A percentile compares a stretch with the other conserved stretches of the same genome.
Conservation (phyloP, 1,139 yeast species). For the Scheffersomyces segobiensis region DNA sequence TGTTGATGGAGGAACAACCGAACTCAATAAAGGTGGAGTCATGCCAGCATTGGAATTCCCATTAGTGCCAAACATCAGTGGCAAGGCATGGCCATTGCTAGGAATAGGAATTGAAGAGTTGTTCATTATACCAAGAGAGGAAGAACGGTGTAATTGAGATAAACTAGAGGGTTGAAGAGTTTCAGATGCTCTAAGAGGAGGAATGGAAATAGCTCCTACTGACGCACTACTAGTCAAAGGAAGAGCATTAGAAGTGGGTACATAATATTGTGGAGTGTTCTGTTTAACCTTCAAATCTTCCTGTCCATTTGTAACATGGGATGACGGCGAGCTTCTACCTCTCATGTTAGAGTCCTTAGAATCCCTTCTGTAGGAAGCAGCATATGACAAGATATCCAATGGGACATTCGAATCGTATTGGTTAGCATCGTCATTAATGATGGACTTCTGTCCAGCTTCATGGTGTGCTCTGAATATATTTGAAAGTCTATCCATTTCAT, state of each 20-base stretch:
- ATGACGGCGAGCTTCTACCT: not conserved
- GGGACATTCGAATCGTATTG: constrained; percentile 21
- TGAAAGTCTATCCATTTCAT: constrained; percentile 17
- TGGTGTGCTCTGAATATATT: constrained; percentile 8
- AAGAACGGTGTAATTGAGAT: not conserved
- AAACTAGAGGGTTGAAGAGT: not conserved
- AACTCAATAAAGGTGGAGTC: not conserved
- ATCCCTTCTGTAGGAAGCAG: constrained; percentile 28
- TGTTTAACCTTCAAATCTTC: not conserved
- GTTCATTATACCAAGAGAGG: not conserved
- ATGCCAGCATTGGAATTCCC: not conserved
- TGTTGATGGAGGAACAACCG: not conserved
- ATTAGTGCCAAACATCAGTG: not conserved
- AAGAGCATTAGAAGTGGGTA: not conserved
- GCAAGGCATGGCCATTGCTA: not conserved
- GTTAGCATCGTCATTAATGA: constrained; percentile 15
- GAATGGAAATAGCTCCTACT: not conserved
- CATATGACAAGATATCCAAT: constrained; percentile 38
- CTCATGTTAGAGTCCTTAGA: not conserved
- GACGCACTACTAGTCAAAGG: not conserved
- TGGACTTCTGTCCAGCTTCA: constrained; percentile 5
- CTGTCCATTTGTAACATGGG: not conserved
- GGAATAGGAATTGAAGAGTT: not conserved
- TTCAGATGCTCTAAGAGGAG: not conserved
- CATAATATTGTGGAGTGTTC: not conserved